Evolutionary conservation across 2,329 filamentous ascomycete species (phyloP), one percentile per base, ranked within the genome.

Genomic region (Epichloe coenophiala): DNA sequence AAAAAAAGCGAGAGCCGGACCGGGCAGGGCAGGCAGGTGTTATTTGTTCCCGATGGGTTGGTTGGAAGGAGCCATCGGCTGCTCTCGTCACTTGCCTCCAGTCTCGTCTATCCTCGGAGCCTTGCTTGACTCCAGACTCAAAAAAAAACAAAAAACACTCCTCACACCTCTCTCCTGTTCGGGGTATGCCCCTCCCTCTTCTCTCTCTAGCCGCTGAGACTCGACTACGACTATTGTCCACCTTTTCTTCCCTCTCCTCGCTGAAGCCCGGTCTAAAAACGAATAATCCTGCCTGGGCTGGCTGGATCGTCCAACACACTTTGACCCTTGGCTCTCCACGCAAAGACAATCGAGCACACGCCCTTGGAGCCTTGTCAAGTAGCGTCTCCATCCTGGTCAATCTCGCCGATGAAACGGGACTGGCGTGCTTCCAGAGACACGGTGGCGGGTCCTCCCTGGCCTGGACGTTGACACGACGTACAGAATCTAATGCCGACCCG

Each of bases 351-450:
- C 45, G 45, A 51, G 49, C 49, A 39, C 27, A 44, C 21, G 36
- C 43, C 21, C 40, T n/a, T 27, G 50, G 23, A 11, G 41, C 45
- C 40, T 17, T 41, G 50, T 31, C 49, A 31, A 48, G 49, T 44
- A 47, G 35, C 17, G 45, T 17, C 5, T 31, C 39, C 17, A 52
- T 45, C 47, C 50, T 15, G 9, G 47, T 43, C 50, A 33, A 33
- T 42, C 33, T 31, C 50, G 43, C 19, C 31, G 37, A 52, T 46
- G 46, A 48, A 51, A 46, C 31, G 42, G 47, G 47, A 51, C 41
- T 51, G 50, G 50, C 23, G 50, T 51, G 45, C 36, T 51, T 51
- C 45, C 50, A 51, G 50, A 48, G 40, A 51, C 50, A 48, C 33
- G 50, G 45, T 45, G 37, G 50, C 50, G 47, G 50, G 42, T 45